phyloP scores from a whole-genome alignment of 805 yeast species.

The Hyphopichia homilentoma region DNA sequence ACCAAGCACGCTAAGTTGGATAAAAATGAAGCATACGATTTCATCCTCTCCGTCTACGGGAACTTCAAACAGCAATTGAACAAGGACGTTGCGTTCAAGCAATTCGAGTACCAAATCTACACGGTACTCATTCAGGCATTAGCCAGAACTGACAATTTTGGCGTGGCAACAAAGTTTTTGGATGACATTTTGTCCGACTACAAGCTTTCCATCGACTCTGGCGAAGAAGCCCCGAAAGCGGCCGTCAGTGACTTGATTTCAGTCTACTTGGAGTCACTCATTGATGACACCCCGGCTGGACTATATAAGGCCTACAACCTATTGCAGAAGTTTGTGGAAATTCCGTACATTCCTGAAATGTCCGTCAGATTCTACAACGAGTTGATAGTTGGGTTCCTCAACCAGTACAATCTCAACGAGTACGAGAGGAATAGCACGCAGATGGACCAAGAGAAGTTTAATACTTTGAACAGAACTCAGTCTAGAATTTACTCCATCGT shows the following conservation, averaged over 20 bases:
- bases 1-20: conserved; percentile 17
- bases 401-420: conserved; percentile 9
- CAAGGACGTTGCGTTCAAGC: conserved; percentile 10
- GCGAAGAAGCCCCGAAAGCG: conserved; percentile 7
- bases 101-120: conserved; percentile 35
- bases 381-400: conserved; percentile 23
- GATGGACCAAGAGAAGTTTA: not conserved
- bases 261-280: conserved; percentile 33
- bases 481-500: conserved; percentile 12
- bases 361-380: conserved; percentile 25
- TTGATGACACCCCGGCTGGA: conserved; percentile 6
- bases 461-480: conserved; percentile 10
- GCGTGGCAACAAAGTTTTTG: conserved; percentile 52
- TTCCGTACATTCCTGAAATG: conserved; percentile 34
- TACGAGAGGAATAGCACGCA: not conserved
- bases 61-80: no score
- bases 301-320: conserved; percentile 21
- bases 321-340: conserved; percentile 22
- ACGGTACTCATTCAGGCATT: conserved; percentile 50
- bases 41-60: conserved; percentile 23
- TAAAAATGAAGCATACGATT: conserved; percentile 18
- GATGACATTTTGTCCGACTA: conserved; percentile 50
- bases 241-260: conserved; percentile 42
- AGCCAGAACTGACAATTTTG: conserved; percentile 46
- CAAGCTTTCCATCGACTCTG: conserved; percentile 20